phyloP scores from a whole-genome alignment of 2,329 filamentous ascomycete species.

The Aspergillus calidoustus region DNA sequence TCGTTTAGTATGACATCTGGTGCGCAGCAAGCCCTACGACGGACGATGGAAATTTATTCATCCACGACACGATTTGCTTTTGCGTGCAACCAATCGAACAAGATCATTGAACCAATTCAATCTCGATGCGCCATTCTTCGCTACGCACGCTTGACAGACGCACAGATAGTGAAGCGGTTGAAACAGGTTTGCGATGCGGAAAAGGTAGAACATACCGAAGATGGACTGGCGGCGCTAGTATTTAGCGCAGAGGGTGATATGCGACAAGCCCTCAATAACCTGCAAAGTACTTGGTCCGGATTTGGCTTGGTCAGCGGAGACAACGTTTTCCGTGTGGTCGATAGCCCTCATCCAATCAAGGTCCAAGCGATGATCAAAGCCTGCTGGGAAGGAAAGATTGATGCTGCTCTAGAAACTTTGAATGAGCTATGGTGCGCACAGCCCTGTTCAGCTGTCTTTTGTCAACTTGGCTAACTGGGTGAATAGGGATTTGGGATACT shows the following conservation, averaged over 20 bases:
- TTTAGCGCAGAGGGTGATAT: slow-evolving; percentile 98
- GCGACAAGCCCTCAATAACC: slow-evolving; percentile 98
- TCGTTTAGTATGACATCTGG: slow-evolving; percentile 81
- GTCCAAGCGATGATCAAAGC: slow-evolving; percentile 98
- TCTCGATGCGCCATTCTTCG: slow-evolving; percentile 94
- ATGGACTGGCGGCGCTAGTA: slow-evolving; percentile 92
- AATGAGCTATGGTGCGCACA: slow-evolving; percentile 79
- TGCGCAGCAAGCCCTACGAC: slow-evolving; percentile 89
- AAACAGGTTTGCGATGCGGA: slow-evolving; percentile 93
- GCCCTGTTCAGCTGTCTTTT: not conserved
- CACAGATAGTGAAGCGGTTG: slow-evolving; percentile 86
- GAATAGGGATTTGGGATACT: slow-evolving; percentile 80
- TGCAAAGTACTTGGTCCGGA: slow-evolving; percentile 89
- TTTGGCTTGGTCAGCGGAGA: slow-evolving; percentile 98
- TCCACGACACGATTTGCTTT: slow-evolving; percentile 96
- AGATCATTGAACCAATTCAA: slow-evolving; percentile 98
- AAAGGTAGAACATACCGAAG: slow-evolving; percentile 86
- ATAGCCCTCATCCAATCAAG: slow-evolving; percentile 96
- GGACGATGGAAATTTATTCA: slow-evolving; percentile 99
- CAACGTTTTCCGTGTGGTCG: slow-evolving; percentile 97
- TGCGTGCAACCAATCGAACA: slow-evolving; percentile 98
- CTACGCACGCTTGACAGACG: slow-evolving; percentile 89
- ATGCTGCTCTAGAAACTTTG: slow-evolving; percentile 81
- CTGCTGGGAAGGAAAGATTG: slow-evolving; percentile 89
- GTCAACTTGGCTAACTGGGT: slow-evolving; percentile 11